Percentiles rank a stretch among this genome's conserved stretches.
Evolutionary conservation across 495 filamentous ascomycete species (phyloP).

Genomic region (Trypethelium eluteriae): DNA sequence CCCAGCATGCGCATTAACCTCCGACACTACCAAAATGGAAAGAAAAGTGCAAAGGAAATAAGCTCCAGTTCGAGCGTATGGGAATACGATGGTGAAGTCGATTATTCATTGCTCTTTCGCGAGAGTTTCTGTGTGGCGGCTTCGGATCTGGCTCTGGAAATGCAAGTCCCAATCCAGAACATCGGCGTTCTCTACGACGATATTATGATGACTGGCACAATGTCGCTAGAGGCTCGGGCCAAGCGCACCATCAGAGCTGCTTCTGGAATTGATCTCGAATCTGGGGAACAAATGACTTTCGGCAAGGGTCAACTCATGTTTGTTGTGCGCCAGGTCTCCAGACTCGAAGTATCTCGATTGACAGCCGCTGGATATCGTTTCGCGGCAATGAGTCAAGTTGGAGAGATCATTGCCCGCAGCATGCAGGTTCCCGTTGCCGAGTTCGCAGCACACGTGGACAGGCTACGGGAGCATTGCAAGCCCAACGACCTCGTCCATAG

Average conservation of each 20-base stretch:
- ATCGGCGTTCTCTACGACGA: constrained; percentile 73
- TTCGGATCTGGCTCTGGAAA: constrained; percentile 56
- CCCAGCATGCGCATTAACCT: constrained; percentile 58
- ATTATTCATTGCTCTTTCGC: constrained; percentile 74
- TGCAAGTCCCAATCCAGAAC: constrained; percentile 54
- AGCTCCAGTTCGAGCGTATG: constrained; percentile 22
- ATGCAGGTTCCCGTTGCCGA: constrained; percentile 59
- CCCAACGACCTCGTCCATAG: neutral
- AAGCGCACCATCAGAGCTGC: constrained; percentile 14
- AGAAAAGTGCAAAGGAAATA: constrained; percentile 19
- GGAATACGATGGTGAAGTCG: constrained; percentile 32
- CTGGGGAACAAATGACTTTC: constrained; percentile 25
- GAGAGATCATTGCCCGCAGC: constrained; percentile 54
- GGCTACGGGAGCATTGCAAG: constrained; percentile 41
- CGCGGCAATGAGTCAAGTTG: constrained; percentile 60
- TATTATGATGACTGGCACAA: constrained; percentile 54
- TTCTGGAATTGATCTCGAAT: constrained; percentile 19
- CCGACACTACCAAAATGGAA: constrained; percentile 16
- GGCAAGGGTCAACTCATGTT: constrained; percentile 73
- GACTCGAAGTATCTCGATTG: constrained; percentile 52
- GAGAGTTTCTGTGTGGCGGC: constrained; percentile 81
- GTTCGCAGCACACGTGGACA: constrained; percentile 48
- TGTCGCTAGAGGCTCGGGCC: constrained; percentile 33
- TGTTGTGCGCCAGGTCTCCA: constrained; percentile 59
- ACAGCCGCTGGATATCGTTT: constrained; percentile 70